These are phyloP conservation scores for Cyclotella sp. DNA, from an alignment of 108 stramenopile species.

Conservation along the genomic window DNA sequence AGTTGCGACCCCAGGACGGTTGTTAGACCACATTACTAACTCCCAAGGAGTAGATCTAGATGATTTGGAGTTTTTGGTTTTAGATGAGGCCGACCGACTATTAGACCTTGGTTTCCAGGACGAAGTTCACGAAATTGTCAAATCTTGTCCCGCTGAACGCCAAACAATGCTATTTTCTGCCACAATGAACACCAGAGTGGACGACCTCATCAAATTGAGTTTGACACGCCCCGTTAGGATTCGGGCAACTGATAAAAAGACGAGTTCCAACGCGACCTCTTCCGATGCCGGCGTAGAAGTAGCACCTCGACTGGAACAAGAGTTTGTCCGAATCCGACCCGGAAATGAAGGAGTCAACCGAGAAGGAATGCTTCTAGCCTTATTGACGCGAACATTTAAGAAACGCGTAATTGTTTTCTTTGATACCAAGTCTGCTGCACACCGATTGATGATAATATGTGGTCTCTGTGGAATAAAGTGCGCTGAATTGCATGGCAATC, in stretches of 20 bases:
- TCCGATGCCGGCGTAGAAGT: conserved; percentile 75
- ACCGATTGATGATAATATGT: conserved; percentile 89
- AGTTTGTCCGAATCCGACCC: conserved; percentile 91
- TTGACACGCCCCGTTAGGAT: conserved; percentile 94
- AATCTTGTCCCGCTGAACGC: conserved; percentile 82
- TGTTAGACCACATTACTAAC: conserved; percentile 96
- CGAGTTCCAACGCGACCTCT: conserved; percentile 23
- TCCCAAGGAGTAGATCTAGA: conserved; percentile 88
- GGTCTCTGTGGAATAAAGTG: conserved; percentile 85
- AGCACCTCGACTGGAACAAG: conserved; percentile 93
- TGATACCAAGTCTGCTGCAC: conserved; percentile 92
- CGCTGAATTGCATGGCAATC: conserved; percentile 96
- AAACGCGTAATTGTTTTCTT: conserved; percentile 93
- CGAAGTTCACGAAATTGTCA: conserved; percentile 94
- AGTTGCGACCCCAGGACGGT: conserved; percentile 96
- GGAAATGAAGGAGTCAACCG: conserved; percentile 89
- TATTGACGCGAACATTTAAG: conserved; percentile 88
- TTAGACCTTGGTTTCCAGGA: conserved; percentile 96
- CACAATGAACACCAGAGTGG: conserved; percentile 96
- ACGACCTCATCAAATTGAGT: conserved; percentile 89
- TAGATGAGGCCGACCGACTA: conserved; percentile 95
- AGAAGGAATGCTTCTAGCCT: conserved; percentile 90
- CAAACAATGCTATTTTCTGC: conserved; percentile 98
- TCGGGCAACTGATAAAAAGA: conserved; percentile 65
- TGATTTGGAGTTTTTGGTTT: conserved; percentile 86